These are phyloP conservation scores for Acanthamoeba triangularis DNA, from an alignment of 208 protist species.

Conservation along the genomic window DNA sequence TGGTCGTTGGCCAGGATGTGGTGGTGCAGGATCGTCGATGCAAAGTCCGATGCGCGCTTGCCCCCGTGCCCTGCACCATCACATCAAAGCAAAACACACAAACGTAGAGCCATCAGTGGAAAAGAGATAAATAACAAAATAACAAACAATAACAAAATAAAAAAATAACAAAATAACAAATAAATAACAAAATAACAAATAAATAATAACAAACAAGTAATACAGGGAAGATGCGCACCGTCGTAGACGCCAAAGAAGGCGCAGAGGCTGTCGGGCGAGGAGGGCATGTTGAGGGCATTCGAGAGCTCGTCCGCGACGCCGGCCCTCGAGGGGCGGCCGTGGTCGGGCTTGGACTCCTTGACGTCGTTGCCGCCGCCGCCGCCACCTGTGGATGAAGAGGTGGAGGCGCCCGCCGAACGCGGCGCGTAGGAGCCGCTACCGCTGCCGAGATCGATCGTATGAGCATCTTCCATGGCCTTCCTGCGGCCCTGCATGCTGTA, in stretches of 20 bases:
- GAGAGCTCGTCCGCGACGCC: neutral
- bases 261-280: neutral
- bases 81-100: too few species aligned
- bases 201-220: too few species aligned
- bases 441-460: neutral
- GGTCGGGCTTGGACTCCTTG: conserved; percentile 8
- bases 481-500: conserved; percentile 61
- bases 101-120: too few species aligned
- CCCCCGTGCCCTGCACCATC: neutral
- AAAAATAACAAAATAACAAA: too few species aligned
- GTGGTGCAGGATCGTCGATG: neutral
- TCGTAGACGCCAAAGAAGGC: conserved; percentile 64
- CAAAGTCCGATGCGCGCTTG: conserved; percentile 17
- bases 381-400: neutral
- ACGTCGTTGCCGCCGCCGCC: too few species aligned
- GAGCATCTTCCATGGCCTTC: conserved; percentile 50
- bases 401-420: neutral
- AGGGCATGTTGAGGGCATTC: neutral
- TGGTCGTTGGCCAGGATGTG: conserved; percentile 16
- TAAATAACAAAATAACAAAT: too few species aligned
- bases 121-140: too few species aligned
- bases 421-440: neutral
- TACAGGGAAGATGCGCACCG: neutral
- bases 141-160: too few species aligned
- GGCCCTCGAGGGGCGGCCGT: neutral